Conservation (phyloP, 495 filamentous ascomycete genomes). For the Xylaria intraflava region DNA sequence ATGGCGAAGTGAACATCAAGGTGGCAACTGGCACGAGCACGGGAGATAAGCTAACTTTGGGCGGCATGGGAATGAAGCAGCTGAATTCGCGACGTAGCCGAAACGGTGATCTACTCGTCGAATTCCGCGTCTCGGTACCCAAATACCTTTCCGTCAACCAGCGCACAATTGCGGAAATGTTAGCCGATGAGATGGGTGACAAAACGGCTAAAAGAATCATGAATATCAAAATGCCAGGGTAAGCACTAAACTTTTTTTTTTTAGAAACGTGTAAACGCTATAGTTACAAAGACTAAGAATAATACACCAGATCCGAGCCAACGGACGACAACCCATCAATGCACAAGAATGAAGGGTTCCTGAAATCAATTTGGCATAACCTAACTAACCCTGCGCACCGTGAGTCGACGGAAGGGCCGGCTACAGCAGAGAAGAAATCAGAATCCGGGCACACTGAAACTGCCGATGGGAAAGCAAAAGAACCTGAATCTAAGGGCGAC, state of each 20-base stretch:
- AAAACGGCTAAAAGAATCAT: constrained; percentile 87
- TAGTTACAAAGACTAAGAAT: background rate
- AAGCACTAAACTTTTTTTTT: constrained; percentile 14
- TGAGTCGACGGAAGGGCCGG: constrained; percentile 27
- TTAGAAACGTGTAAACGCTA: too few relatives aligned
- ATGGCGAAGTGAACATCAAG: constrained; percentile 80
- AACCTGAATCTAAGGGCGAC: constrained; percentile 52
- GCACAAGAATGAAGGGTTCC: constrained; percentile 72
- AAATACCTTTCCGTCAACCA: constrained; percentile 87
- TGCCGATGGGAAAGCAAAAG: constrained; percentile 29
- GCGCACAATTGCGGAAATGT: constrained; percentile 83
- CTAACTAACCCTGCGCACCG: constrained; percentile 61
- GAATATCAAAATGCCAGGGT: constrained; percentile 44
- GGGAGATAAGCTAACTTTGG: constrained; percentile 79
- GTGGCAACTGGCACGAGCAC: constrained; percentile 86
- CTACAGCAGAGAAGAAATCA: constrained; percentile 21
- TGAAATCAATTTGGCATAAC: constrained; percentile 85
- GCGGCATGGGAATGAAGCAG: constrained; percentile 88
- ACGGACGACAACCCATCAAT: constrained; percentile 31
- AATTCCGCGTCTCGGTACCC: constrained; percentile 92
- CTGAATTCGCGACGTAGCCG: constrained; percentile 49
- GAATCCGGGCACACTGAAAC: constrained; percentile 1
- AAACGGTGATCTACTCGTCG: constrained; percentile 79
- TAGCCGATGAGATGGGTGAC: constrained; percentile 91
- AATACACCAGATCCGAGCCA: constrained; percentile 1